Evolutionary conservation across 768 basidiomycete species (phyloP).

Genomic region (Suillus plorans): DNA sequence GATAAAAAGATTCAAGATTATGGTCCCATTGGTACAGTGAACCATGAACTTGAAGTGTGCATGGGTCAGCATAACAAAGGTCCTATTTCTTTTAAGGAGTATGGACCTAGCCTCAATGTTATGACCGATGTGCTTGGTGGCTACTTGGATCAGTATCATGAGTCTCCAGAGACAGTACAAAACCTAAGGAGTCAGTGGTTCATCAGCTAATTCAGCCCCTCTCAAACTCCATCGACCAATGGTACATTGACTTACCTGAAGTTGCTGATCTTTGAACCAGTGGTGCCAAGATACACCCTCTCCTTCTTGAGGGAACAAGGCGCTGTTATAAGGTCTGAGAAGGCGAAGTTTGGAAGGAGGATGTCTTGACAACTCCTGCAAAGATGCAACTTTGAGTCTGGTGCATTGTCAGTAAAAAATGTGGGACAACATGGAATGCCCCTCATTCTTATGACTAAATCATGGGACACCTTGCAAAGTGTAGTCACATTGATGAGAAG

Average conservation of each 20-base stretch:
- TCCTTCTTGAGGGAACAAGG: background rate
- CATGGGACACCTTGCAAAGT: conserved; percentile 9
- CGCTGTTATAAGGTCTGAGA: background rate
- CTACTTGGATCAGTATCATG: conserved; percentile 4
- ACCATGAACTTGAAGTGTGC: background rate
- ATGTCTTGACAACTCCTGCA: background rate
- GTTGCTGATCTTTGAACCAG: background rate
- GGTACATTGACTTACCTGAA: conserved; percentile 12
- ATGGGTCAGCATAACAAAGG: conserved; percentile 8
- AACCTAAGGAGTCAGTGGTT: too few species aligned
- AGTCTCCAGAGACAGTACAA: conserved; percentile 1
- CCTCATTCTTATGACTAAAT: background rate
- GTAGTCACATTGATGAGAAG: background rate
- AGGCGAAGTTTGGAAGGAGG: background rate
- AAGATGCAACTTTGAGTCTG: background rate
- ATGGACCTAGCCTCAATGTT: conserved; percentile 6
- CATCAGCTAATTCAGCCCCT: background rate
- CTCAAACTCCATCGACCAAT: background rate
- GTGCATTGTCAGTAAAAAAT: conserved; percentile 9
- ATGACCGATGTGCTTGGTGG: conserved; percentile 10
- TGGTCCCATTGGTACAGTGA: background rate
- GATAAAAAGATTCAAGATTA: background rate
- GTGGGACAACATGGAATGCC: conserved; percentile 1
- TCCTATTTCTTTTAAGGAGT: conserved; percentile 9
- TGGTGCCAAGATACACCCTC: background rate